A percentile compares a stretch with the other conserved stretches of the same genome.
phyloP scores from a whole-genome alignment of 495 filamentous ascomycete species.

The Xylaria telfairii region DNA sequence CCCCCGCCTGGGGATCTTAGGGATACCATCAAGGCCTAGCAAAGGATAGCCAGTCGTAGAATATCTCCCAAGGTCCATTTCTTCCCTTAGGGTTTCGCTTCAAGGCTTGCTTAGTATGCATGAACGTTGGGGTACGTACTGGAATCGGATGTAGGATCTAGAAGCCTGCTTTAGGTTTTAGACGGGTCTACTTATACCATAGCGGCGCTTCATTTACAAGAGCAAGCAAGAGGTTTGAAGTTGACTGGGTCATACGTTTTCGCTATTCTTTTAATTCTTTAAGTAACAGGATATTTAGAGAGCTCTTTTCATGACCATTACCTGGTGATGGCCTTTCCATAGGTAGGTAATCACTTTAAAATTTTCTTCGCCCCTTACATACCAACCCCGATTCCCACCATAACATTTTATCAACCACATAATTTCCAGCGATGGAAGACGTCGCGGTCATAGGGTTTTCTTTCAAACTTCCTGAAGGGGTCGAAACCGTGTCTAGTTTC shows the following conservation, averaged over 20 bases:
- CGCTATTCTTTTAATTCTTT: neutral
- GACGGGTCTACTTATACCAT: neutral
- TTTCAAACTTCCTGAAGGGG: slow-evolving; percentile 44
- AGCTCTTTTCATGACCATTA: neutral
- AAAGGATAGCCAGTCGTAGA: neutral
- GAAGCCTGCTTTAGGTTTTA: neutral
- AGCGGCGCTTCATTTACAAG: neutral
- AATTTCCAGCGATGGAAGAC: slow-evolving; percentile 14
- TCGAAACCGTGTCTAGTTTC: slow-evolving; percentile 39
- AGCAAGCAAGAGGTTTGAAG: neutral
- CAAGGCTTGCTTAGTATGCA: neutral
- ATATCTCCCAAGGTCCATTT: neutral
- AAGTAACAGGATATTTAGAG: neutral
- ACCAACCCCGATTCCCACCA: neutral
- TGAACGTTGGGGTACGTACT: slow-evolving; percentile 5
- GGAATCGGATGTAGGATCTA: neutral
- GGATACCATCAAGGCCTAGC: neutral
- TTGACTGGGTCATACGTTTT: neutral
- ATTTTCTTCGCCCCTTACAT: slow-evolving; percentile 16
- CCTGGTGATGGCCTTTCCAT: neutral
- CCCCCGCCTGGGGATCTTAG: neutral
- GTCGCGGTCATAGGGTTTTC: slow-evolving; percentile 49
- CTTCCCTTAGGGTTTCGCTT: neutral
- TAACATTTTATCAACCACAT: neutral
- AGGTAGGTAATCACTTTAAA: slow-evolving; percentile 13